A percentile compares a stretch with the other conserved stretches of the same genome.
Conservation (phyloP, 345 rosid genomes). For the Arabis hirsuta region DNA sequence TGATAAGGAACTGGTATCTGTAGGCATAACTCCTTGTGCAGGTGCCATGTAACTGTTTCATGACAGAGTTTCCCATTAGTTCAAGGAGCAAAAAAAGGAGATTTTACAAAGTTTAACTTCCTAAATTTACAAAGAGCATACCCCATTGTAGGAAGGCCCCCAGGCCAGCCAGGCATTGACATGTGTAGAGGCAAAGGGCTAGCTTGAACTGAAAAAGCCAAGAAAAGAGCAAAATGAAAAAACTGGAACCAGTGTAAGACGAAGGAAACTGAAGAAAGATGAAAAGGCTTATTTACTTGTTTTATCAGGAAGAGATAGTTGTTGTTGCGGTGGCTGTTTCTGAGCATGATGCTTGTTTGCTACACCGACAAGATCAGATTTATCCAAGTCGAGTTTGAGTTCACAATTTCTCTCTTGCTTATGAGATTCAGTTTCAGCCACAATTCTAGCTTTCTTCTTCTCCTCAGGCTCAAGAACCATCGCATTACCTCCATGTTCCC, state of each 20-base stretch:
- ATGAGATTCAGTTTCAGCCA: constrained; percentile 54
- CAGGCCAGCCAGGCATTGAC: constrained; percentile 90
- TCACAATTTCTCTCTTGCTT: constrained; percentile 69
- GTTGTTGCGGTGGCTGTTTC: constrained; percentile 58
- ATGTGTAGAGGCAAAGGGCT: constrained; percentile 67
- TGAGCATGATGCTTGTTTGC: constrained; percentile 50
- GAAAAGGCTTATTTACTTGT: constrained; percentile 45
- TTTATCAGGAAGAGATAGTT: constrained; percentile 56
- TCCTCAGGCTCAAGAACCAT: constrained; percentile 50
- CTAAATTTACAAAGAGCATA: constrained; percentile 38
- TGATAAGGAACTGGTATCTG: constrained; percentile 71
- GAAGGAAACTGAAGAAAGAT: background rate
- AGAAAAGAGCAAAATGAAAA: background rate
- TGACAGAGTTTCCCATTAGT: constrained; percentile 36
- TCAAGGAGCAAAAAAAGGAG: constrained; percentile 9
- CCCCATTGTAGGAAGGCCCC: constrained; percentile 98
- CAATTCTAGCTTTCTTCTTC: constrained; percentile 49
- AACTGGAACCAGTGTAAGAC: background rate
- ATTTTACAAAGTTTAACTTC: background rate
- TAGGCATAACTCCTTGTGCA: constrained; percentile 83
- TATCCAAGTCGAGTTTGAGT: constrained; percentile 82
- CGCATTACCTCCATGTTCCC: constrained; percentile 53
- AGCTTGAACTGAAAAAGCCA: constrained; percentile 62
- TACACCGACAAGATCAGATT: constrained; percentile 57
- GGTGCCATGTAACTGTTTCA: constrained; percentile 80